Conservation (phyloP, 305 asterid genomes). For the Fraxinus sp. region DNA sequence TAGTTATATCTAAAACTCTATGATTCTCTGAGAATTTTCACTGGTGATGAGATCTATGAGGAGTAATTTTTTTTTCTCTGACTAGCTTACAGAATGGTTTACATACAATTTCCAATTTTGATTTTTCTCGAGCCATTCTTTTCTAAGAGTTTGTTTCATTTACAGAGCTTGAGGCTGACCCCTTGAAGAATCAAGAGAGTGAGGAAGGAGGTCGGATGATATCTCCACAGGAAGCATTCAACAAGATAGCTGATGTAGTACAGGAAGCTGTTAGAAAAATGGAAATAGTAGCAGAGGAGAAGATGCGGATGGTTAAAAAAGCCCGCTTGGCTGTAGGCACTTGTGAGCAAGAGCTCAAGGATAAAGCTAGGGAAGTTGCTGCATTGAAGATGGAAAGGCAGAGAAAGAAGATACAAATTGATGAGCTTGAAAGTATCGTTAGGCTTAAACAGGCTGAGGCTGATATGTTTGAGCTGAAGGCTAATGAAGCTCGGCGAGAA, state of each 20-base stretch:
- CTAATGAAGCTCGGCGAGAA: constrained; percentile 55
- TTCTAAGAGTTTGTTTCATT: background rate
- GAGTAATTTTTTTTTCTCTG: background rate
- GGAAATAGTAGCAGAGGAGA: constrained; percentile 88
- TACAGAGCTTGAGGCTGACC: constrained; percentile 72
- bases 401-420: background rate
- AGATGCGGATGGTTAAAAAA: constrained; percentile 74
- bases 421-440: background rate
- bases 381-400: constrained; percentile 77
- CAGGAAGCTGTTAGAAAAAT: constrained; percentile 89
- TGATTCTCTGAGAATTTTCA: background rate
- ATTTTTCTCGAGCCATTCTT: constrained; percentile 9
- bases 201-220: constrained; percentile 65
- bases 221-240: constrained; percentile 89
- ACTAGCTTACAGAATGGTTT: background rate
- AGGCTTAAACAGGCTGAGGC: background rate
- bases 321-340: constrained; percentile 72
- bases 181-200: constrained; percentile 52
- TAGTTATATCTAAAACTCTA: background rate
- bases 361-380: constrained; percentile 72
- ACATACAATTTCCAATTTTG: background rate
- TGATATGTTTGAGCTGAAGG: background rate
- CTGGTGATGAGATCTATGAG: background rate
- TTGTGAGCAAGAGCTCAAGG: constrained; percentile 87
- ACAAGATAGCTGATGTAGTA: constrained; percentile 82